Evolutionary conservation across 345 rosid genomes (phyloP).

Genomic region (Sisymbrium altissimum): DNA sequence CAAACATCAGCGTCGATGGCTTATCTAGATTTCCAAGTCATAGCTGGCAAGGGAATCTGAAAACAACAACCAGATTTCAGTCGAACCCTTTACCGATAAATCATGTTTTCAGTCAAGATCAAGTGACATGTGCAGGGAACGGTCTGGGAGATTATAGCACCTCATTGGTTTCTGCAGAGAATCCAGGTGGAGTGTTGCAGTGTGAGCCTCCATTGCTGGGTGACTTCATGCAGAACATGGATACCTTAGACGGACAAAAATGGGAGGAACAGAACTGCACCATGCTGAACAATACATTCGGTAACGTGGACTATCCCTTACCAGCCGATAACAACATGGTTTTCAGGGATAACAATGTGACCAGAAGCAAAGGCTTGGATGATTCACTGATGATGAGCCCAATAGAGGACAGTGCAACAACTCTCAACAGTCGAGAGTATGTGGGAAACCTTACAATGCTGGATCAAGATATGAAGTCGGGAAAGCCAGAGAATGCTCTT

Average conservation of each 20-base stretch:
- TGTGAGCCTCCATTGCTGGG: slow-evolving; percentile 45
- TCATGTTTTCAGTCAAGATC: slow-evolving; percentile 41
- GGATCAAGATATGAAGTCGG: slow-evolving; percentile 39
- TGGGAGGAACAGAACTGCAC: slow-evolving; percentile 50
- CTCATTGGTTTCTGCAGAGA: slow-evolving; percentile 39
- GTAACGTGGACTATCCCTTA: slow-evolving; percentile 31
- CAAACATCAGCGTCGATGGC: slow-evolving; percentile 34
- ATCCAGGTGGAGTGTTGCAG: slow-evolving; percentile 43
- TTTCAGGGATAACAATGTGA: neutral
- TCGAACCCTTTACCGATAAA: slow-evolving; percentile 45
- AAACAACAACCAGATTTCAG: slow-evolving; percentile 44
- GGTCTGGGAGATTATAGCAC: slow-evolving; percentile 38
- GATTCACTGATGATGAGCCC: slow-evolving; percentile 39
- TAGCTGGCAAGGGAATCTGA: slow-evolving; percentile 51
- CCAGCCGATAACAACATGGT: slow-evolving; percentile 14
- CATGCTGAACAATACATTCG: slow-evolving; percentile 34
- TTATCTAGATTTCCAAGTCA: slow-evolving; percentile 49
- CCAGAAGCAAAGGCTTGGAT: slow-evolving; percentile 36
- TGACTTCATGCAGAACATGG: slow-evolving; percentile 42
- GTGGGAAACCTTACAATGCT: slow-evolving; percentile 37
- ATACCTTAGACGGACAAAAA: slow-evolving; percentile 37
- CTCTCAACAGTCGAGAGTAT: slow-evolving; percentile 31
- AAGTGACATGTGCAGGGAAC: slow-evolving; percentile 32
- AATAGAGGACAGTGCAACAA: slow-evolving; percentile 28
- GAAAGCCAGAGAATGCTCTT: slow-evolving; percentile 46